Percentiles rank a stretch among this genome's conserved stretches.
These are phyloP conservation scores for Hyaloperonospora brassicae DNA, from an alignment of 352 stramenopile species.

Conservation along the genomic window DNA sequence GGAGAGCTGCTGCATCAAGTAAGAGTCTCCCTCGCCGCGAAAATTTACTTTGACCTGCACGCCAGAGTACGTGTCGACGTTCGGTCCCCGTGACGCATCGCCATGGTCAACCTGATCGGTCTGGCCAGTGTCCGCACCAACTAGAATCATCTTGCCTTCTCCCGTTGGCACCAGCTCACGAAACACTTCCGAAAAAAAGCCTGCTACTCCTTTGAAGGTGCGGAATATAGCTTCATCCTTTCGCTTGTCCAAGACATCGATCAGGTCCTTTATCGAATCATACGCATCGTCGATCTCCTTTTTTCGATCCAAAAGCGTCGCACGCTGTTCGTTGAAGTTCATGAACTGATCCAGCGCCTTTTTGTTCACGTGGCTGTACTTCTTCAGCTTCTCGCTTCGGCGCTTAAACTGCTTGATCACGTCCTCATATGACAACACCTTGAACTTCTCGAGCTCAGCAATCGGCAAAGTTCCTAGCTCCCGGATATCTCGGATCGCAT, in stretches of 20 bases:
- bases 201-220: constrained; percentile 97
- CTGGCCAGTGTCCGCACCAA: constrained; percentile 71
- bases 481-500: constrained; percentile 93
- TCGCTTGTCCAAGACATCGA: constrained; percentile 90
- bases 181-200: constrained; percentile 98
- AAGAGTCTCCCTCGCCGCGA: constrained; percentile 91
- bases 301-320: constrained; percentile 90
- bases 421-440: constrained; percentile 75
- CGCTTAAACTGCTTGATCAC: constrained; percentile 93
- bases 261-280: constrained; percentile 79
- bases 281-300: constrained; percentile 94
- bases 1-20: constrained; percentile 97
- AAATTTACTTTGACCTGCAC: constrained; percentile 99
- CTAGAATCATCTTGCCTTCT: constrained; percentile 94
- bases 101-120: constrained; percentile 8
- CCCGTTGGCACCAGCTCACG: constrained; percentile 96
- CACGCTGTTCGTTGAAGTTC: constrained; percentile 93
- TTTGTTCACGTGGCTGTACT: constrained; percentile 99
- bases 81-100: constrained; percentile 25
- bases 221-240: constrained; percentile 99
- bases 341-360: constrained; percentile 99
- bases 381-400: constrained; percentile 94
- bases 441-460: constrained; percentile 90
- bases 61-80: constrained; percentile 92
- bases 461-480: constrained; percentile 94